Evolutionary conservation across 2,329 filamentous ascomycete genomes (phyloP).

Genomic region (Madurella fahalii): DNA sequence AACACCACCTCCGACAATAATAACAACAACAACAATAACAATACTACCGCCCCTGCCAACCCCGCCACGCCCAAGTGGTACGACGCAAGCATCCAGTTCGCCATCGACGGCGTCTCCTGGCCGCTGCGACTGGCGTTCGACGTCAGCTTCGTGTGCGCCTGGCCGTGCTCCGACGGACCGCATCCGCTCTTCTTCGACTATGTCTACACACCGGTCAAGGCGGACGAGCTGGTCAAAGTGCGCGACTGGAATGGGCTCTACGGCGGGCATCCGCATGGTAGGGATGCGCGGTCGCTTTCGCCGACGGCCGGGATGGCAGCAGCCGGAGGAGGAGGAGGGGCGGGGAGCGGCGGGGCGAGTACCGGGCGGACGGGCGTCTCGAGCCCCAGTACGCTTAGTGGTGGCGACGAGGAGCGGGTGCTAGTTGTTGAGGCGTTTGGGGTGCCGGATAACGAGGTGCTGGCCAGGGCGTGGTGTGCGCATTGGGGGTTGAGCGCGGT

Average conservation of each 20-base stretch:
- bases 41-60: not conserved
- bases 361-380: slow-evolving; percentile 12
- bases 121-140: slow-evolving; percentile 60
- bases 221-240: slow-evolving; percentile 62
- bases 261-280: slow-evolving; percentile 16
- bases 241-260: slow-evolving; percentile 53
- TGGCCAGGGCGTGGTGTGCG: slow-evolving; percentile 72
- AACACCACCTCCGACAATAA: slow-evolving; percentile 11
- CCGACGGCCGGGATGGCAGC: slow-evolving; percentile 1
- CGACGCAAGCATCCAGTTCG: slow-evolving; percentile 60
- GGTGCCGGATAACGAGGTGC: slow-evolving; percentile 69
- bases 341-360: not conserved
- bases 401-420: slow-evolving; percentile 57
- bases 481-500: slow-evolving; percentile 70
- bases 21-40: not conserved
- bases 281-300: slow-evolving; percentile 21
- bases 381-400: slow-evolving; percentile 21
- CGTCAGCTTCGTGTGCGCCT: slow-evolving; percentile 62
- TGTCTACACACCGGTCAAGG: slow-evolving; percentile 53
- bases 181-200: slow-evolving; percentile 73
- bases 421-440: slow-evolving; percentile 70
- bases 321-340: slow-evolving; percentile 3
- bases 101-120: slow-evolving; percentile 60
- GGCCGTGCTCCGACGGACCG: slow-evolving; percentile 59
- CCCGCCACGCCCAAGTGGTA: slow-evolving; percentile 43